Evolutionary conservation across 2,329 filamentous ascomycete species (phyloP), one percentile per base, ranked within the genome.

Genomic region (Penicillium sp.): DNA sequence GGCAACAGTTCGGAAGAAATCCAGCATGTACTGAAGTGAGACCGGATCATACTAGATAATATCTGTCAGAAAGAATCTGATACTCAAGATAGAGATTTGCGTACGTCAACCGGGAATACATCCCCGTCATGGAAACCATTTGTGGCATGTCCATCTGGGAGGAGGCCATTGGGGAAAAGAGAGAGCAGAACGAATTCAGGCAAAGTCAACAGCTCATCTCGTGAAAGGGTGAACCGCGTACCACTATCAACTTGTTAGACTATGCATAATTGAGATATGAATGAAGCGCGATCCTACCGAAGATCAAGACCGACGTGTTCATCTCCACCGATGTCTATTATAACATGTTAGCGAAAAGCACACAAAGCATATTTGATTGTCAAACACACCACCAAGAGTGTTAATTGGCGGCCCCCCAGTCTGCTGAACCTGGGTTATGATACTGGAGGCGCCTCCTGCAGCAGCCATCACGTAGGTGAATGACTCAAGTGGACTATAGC

Each of bases 391-490:
- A 81, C 87, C 88, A 53, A 97, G 77, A 48, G 88, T 86, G 71
- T 93, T 95, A 61, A 96, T 82, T 33, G 90, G 87, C 62, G 89
- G 87, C 21, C 80, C 78, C 44, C 86, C 90, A 58, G 86, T 86
- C 73, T 98, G 93, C 69, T 95, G 90, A 62, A 98, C 93, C 76
- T 98, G 93, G 72, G 93, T 98, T 75, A 98, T 95, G 68, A 98
- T 95, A 81, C 93, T 97, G 76, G 90, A 85, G 62, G 90, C 87
- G 75, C 90, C 91, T 78, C 91, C 91, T 73, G 91, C 90, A 69
- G 89, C 87, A 73, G 93, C 90, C 93, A 98, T 98, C 69, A 95
- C 82, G 81, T 94, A 98, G 62, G 86, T 84, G 67, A 98, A 98
- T 51, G 88, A 88, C 53, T 86, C 80, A 69, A 98, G 82, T 55